Evolutionary conservation across 306 rosid genomes (phyloP).

Genomic region (Sechiopsis laciniata): DNA sequence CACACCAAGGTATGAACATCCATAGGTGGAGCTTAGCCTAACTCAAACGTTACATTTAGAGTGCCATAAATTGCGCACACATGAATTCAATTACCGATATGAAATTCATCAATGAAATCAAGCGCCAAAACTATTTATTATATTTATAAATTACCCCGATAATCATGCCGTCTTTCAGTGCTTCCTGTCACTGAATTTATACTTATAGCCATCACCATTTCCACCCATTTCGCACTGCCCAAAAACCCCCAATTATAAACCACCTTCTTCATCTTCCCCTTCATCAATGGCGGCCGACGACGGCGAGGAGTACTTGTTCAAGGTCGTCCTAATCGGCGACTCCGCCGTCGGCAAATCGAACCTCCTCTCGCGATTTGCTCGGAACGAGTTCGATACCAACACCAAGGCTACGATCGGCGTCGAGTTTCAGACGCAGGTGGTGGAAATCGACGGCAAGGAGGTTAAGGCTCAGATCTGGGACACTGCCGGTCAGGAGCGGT

Average conservation of each 20-base stretch:
- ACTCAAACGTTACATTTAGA: neutral
- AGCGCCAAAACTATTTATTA: neutral
- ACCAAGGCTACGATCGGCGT: slow-evolving; percentile 88
- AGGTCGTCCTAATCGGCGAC: too few species aligned
- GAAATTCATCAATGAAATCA: neutral
- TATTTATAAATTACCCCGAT: slow-evolving; percentile 32
- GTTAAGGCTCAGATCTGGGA: slow-evolving; percentile 98
- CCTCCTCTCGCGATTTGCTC: too few species aligned
- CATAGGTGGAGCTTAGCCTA: neutral
- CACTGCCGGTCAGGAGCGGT: slow-evolving; percentile 88
- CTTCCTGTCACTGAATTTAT: neutral
- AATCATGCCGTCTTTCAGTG: slow-evolving; percentile 35
- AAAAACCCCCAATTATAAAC: neutral
- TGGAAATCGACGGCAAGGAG: slow-evolving; percentile 76
- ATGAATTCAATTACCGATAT: slow-evolving; percentile 2
- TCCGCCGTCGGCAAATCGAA: too few species aligned
- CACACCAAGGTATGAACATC: too few species aligned
- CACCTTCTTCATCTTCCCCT: neutral
- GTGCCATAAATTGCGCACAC: slow-evolving; percentile 13
- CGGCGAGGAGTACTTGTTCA: slow-evolving; percentile 61
- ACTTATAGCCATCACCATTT: neutral
- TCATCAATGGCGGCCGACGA: slow-evolving; percentile 37
- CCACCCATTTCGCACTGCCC: neutral
- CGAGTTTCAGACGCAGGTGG: slow-evolving; percentile 74
- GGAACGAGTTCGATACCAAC: slow-evolving; percentile 55